Evolutionary conservation across 208 protist genomes (phyloP).

Genomic region (Crithidia acanthocephali): DNA sequence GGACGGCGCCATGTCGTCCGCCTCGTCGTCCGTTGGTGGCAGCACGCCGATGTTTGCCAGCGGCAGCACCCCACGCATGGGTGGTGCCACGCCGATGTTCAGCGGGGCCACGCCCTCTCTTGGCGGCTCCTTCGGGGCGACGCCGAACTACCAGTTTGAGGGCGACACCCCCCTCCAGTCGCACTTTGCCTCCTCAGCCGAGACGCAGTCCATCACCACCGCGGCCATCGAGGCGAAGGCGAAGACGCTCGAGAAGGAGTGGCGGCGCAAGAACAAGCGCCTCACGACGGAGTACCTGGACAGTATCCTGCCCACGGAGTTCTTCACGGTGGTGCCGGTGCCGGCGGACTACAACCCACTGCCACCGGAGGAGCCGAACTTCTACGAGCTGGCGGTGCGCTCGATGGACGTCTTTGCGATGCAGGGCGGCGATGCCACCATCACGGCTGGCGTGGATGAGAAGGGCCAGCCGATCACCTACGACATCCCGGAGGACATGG

Average conservation of each 20-base stretch:
- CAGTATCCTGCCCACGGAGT: constrained; percentile 64
- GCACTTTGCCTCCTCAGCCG: constrained; percentile 55
- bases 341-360: constrained; percentile 85
- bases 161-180: constrained; percentile 86
- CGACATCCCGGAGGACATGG: constrained; percentile 88
- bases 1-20: constrained; percentile 15
- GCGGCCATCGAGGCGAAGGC: constrained; percentile 77
- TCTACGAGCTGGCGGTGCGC: constrained; percentile 83
- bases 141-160: constrained; percentile 92
- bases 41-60: constrained; percentile 32
- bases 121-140: constrained; percentile 57
- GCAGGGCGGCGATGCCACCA: constrained; percentile 32
- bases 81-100: constrained; percentile 58
- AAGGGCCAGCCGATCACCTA: constrained; percentile 52
- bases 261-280: constrained; percentile 84
- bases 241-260: constrained; percentile 82
- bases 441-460: constrained; percentile 35
- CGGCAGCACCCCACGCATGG: constrained; percentile 30
- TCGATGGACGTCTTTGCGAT: constrained; percentile 64
- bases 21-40: constrained; percentile 12
- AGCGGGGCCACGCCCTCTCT: constrained; percentile 47
- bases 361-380: constrained; percentile 85
- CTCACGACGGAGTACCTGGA: constrained; percentile 85
- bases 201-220: constrained; percentile 69
- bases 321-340: constrained; percentile 74